These are phyloP conservation scores for Aphanocladium album DNA, from an alignment of 2,329 filamentous ascomycete species.

Conservation along the genomic window DNA sequence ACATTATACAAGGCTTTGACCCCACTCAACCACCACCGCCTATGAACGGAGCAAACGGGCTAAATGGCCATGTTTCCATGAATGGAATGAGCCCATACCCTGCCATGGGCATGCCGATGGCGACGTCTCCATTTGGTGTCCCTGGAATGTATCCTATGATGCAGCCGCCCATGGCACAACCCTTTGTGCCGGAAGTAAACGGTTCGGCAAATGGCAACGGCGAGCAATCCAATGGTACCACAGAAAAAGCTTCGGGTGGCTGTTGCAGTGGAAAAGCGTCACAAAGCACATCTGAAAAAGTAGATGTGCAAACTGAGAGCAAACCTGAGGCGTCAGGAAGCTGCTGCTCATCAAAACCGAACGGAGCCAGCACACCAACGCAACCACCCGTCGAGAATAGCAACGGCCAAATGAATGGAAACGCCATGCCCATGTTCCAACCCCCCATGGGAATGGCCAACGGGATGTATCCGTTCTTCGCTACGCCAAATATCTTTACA, in stretches of 20 bases:
- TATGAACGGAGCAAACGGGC: conserved; percentile 12
- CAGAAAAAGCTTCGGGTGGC: conserved; percentile 15
- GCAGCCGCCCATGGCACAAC: conserved; percentile 24
- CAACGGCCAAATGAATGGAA: conserved; percentile 22
- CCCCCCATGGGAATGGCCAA: conserved; percentile 32
- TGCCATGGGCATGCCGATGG: conserved; percentile 23
- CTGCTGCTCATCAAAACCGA: conserved; percentile 34
- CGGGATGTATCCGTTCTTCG: conserved; percentile 36
- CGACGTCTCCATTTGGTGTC: conserved; percentile 21
- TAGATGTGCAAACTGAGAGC: conserved; percentile 7
- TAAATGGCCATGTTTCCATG: conserved; percentile 12
- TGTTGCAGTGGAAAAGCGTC: conserved; percentile 19
- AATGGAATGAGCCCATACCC: conserved; percentile 24
- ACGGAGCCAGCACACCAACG: not conserved
- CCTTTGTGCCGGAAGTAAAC: conserved; percentile 20
- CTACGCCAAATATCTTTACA: conserved; percentile 43
- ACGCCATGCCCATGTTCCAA: conserved; percentile 30
- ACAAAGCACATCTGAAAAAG: not conserved
- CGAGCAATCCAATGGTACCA: conserved; percentile 5
- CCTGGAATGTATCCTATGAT: conserved; percentile 29
- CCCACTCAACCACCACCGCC: conserved; percentile 22
- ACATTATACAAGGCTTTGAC: conserved; percentile 36
- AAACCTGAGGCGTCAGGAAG: conserved; percentile 19
- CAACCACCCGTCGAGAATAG: conserved; percentile 20
- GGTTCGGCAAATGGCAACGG: conserved; percentile 21